phyloP scores from a whole-genome alignment of 768 basidiomycete genomes.

The Mycena rebaudengoi region DNA sequence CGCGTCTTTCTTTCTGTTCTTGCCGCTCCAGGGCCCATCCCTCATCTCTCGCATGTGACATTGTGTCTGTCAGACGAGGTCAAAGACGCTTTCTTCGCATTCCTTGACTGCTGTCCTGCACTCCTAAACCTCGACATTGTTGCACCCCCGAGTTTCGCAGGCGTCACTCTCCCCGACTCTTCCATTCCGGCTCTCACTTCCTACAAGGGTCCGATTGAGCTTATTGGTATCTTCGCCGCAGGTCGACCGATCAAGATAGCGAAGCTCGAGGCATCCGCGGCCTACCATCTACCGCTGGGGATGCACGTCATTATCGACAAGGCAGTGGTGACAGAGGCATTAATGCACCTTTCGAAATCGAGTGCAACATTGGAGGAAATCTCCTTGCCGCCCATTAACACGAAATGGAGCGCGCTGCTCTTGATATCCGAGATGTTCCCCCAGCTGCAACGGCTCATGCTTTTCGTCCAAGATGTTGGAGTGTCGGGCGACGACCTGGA shows the following conservation, averaged over 20 bases:
- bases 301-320: not conserved
- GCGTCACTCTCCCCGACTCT: slow-evolving; percentile 1
- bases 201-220: slow-evolving; percentile 4
- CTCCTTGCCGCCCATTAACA: not conserved
- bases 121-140: slow-evolving; percentile 1
- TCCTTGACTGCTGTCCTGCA: slow-evolving; percentile 10
- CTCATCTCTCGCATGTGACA: not conserved
- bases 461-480: slow-evolving; percentile 1
- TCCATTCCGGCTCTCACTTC: not conserved
- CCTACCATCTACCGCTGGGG: not conserved
- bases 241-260: slow-evolving; percentile 1
- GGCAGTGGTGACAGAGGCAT: not conserved
- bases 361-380: not conserved
- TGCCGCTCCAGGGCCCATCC: not conserved
- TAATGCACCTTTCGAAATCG: slow-evolving; percentile 5
- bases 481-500: not conserved
- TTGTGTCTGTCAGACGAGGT: not conserved
- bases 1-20: not conserved
- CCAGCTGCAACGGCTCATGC: not conserved
- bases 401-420: slow-evolving; percentile 3
- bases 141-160: not conserved
- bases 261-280: not conserved
- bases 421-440: slow-evolving; percentile 5
- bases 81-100: slow-evolving; percentile 8
- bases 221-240: slow-evolving; percentile 1